Percentiles rank a stretch among this genome's conserved stretches.
These are phyloP conservation scores for Coelastrella sp. DNA, from an alignment of 139 green algal species.

Conservation along the genomic window DNA sequence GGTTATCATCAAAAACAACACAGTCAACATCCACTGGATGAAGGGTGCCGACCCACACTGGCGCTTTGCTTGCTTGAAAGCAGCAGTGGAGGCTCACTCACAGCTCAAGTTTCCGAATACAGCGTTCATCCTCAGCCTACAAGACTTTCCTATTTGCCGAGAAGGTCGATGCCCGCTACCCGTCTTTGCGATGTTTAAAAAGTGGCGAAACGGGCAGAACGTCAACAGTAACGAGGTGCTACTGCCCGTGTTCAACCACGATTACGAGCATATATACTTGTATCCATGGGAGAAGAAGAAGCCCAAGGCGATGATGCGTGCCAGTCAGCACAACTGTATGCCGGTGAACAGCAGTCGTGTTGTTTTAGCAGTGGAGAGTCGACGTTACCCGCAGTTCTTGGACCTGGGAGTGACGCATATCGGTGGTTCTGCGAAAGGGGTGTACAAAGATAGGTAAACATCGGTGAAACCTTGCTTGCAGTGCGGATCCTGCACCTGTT, in stretches of 20 bases:
- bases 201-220: conserved; percentile 44
- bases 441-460: conserved; percentile 31
- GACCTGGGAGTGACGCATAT: conserved; percentile 46
- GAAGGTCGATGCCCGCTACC: conserved; percentile 40
- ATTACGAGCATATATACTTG: conserved; percentile 51
- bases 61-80: conserved; percentile 48
- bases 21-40: conserved; percentile 43
- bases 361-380: conserved; percentile 30
- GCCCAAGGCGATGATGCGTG: conserved; percentile 46
- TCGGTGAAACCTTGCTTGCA: too few relatives aligned
- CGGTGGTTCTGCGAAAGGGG: conserved; percentile 40
- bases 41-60: conserved; percentile 45
- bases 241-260: conserved; percentile 51
- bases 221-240: conserved; percentile 48
- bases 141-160: conserved; percentile 48
- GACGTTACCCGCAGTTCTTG: conserved; percentile 29
- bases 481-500: too few relatives aligned
- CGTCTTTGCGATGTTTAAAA: conserved; percentile 51
- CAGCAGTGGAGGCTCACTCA: conserved; percentile 22
- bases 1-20: conserved; percentile 33
- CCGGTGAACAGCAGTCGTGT: conserved; percentile 34
- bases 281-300: conserved; percentile 50
- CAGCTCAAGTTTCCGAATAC: conserved; percentile 38
- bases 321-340: conserved; percentile 51
- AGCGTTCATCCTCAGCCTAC: conserved; percentile 48